A percentile compares a stretch with the other conserved stretches of the same genome.
These are phyloP conservation scores for Penicillium palitans DNA, from an alignment of 2,329 filamentous ascomycete species.

Conservation along the genomic window DNA sequence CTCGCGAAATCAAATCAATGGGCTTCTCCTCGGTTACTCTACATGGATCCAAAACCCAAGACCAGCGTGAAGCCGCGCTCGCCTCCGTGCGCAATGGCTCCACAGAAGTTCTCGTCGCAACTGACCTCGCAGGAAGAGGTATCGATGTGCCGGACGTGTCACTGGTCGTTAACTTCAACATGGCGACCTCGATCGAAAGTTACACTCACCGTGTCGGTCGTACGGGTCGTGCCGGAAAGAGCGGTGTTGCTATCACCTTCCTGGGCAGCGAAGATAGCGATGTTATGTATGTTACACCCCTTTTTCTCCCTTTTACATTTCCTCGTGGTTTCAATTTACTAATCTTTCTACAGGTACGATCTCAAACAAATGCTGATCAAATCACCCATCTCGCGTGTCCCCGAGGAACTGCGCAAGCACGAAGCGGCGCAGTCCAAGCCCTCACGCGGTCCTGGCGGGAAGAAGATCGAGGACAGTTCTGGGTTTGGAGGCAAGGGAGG, in stretches of 20 bases:
- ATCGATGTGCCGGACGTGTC: conserved; percentile 95
- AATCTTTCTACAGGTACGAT: conserved; percentile 60
- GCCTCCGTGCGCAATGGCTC: conserved; percentile 76
- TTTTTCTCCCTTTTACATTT: conserved; percentile 4
- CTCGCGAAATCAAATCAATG: conserved; percentile 90
- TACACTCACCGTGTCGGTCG: conserved; percentile 97
- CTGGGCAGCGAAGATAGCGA: conserved; percentile 86
- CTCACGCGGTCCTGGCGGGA: conserved; percentile 44
- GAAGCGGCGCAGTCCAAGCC: conserved; percentile 88
- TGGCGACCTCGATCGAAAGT: conserved; percentile 87
- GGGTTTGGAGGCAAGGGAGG: conserved; percentile 40
- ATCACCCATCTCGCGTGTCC: conserved; percentile 81
- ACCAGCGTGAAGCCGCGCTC: conserved; percentile 92
- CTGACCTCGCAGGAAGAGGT: conserved; percentile 92
- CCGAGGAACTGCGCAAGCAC: conserved; percentile 86
- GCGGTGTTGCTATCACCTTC: conserved; percentile 94
- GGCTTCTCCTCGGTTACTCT: conserved; percentile 87
- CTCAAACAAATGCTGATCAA: conserved; percentile 94
- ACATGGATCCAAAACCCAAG: conserved; percentile 95
- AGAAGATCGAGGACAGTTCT: conserved; percentile 50
- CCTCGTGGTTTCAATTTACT: conserved; percentile 13
- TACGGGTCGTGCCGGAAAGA: conserved; percentile 96
- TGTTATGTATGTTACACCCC: conserved; percentile 61
- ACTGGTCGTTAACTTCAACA: conserved; percentile 98
- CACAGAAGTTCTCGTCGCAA: conserved; percentile 88